Evolutionary conservation across 1,284 basidiomycete genomes (phyloP).

Genomic region (Pseudozyma pruni): DNA sequence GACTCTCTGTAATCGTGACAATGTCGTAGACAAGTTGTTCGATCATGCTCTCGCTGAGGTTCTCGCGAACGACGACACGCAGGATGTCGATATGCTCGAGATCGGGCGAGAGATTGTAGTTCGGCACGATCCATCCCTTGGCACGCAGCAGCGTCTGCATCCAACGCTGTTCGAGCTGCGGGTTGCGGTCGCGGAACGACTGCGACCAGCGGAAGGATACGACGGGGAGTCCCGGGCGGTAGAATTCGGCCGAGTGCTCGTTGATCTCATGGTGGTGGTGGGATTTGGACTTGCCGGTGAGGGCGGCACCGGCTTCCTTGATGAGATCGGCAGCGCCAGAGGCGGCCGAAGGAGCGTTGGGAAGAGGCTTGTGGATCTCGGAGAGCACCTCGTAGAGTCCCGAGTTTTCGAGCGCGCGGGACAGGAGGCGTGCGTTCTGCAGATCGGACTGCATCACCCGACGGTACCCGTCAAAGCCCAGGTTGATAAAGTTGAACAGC

Average conservation of each 20-base stretch:
- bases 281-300: conserved; percentile 9
- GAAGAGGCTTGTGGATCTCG: conserved; percentile 69
- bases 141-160: conserved; percentile 82
- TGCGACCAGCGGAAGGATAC: conserved; percentile 89
- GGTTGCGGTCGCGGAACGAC: conserved; percentile 64
- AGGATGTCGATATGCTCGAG: conserved; percentile 61
- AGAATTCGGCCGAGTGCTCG: conserved; percentile 71
- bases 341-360: conserved; percentile 7
- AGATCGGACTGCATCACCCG: conserved; percentile 77
- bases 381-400: conserved; percentile 76
- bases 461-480: conserved; percentile 63
- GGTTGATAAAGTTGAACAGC: conserved; percentile 78
- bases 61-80: conserved; percentile 64
- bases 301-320: conserved; percentile 70
- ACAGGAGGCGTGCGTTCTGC: conserved; percentile 81
- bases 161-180: conserved; percentile 78
- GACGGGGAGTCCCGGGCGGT: conserved; percentile 84
- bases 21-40: conserved; percentile 64
- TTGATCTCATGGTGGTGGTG: conserved; percentile 41
- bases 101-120: conserved; percentile 61
- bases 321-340: conserved; percentile 9
- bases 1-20: conserved; percentile 55
- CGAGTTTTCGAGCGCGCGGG: conserved; percentile 83
- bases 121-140: conserved; percentile 76
- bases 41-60: conserved; percentile 61